Base-by-base conservation (phyloP, 2,329 filamentous ascomycete genomes). In the Colletotrichum sp. region DNA sequence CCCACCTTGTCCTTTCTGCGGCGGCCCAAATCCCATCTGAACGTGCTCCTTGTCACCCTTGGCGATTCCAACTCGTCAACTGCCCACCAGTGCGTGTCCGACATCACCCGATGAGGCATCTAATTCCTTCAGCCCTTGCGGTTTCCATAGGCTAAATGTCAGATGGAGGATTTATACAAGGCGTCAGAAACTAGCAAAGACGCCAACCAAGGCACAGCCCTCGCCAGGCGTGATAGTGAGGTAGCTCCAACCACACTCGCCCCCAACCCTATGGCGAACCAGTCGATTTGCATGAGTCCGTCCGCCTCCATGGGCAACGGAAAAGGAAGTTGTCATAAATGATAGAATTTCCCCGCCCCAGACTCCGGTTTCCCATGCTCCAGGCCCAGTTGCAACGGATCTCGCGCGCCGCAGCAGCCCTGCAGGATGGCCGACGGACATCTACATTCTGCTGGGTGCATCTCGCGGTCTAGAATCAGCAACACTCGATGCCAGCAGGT, bases 41-140 rank as follows among this genome's bases (percentile, higher is more conserved):
- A 57, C 3, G n/a, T 18, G 26, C 18, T 32, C 30, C 72, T 66
- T 15, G 15, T 26, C 28, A 26, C 49, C 36, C 21, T 52, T 13
- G 24, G 59, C 12, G 30, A 62, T 18, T 13, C 8, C n/a, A 39
- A 55, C 24, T 39, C 18, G 39, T 44, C 44, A 34, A 60, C n/a
- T 8, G 13, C n/a, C 24, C 34, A 10, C 65, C 63, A 28, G 24
- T 55, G 39, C 52, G 21, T 24, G 18, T 13, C 73, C 74, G 74
- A 65, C 13, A 76, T 69, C 32, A 32, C 71, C 74, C 74, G 74
- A 76, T 74, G 71, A 71, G 73, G 74, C 44, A 28, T 64, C 72
- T 49, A 49, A 10, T 59, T 66, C 30, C 18, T 18, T 49, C 59
- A 36, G 57, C 26, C 32, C 57, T 70, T 26, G 30, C 13, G 16